Evolutionary conservation across 2,329 filamentous ascomycete genomes (phyloP).

Genomic region (Ciborinia camelliae): DNA sequence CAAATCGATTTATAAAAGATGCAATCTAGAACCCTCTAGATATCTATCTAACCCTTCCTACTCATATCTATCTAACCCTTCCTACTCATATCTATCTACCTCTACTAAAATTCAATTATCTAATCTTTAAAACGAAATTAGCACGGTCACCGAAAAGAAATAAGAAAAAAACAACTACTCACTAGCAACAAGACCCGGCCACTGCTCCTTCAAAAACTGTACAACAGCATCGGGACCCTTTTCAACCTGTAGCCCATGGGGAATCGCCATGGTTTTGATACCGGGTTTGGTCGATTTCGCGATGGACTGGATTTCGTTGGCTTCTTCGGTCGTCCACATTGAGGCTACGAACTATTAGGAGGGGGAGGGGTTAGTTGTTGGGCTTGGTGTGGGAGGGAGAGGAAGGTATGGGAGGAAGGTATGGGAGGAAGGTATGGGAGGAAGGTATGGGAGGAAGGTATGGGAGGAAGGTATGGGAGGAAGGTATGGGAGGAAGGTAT

Average conservation of each 20-base stretch:
- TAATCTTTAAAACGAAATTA: not conserved
- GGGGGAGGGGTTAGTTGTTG: not conserved
- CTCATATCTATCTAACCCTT: not conserved
- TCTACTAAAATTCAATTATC: not conserved
- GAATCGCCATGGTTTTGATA: constrained; percentile 51
- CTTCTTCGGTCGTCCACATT: constrained; percentile 50
- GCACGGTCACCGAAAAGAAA: not conserved
- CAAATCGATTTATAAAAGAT: not conserved
- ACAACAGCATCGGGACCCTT: constrained; percentile 54
- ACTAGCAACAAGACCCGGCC: constrained; percentile 27
- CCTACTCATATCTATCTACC: not conserved
- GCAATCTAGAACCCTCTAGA: not conserved
- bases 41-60: not conserved
- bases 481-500: not conserved
- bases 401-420: not conserved
- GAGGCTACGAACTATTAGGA: constrained; percentile 55
- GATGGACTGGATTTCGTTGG: constrained; percentile 43
- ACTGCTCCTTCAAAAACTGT: constrained; percentile 46
- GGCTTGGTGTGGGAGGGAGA: not conserved
- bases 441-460: not conserved
- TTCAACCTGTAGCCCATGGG: constrained; percentile 52
- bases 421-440: not conserved
- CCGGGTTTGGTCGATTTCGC: constrained; percentile 45
- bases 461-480: not conserved
- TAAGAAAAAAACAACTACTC: not conserved